phyloP scores from a whole-genome alignment of 805 yeast genomes.

The Allodekkera sacchari region DNA sequence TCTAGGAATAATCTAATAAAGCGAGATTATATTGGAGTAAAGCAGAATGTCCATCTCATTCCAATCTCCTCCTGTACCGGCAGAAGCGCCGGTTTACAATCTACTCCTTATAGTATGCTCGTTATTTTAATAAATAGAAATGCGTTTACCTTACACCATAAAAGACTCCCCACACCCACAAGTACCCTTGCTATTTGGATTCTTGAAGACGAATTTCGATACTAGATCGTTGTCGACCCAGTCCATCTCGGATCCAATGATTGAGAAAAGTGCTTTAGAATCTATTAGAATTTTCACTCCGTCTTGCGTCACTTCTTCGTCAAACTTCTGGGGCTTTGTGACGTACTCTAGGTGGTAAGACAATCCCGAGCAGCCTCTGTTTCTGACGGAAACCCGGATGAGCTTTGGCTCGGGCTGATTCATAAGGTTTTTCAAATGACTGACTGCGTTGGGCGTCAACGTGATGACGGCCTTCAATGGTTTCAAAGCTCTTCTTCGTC shows the following conservation, averaged over 20 bases:
- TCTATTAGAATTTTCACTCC: constrained; percentile 90
- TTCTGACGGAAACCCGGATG: constrained; percentile 88
- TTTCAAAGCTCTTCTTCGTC: constrained; percentile 54
- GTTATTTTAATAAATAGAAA: constrained; percentile 1
- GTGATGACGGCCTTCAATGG: constrained; percentile 90
- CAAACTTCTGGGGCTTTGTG: constrained; percentile 85
- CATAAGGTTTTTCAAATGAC: constrained; percentile 58
- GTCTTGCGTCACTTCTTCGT: constrained; percentile 87
- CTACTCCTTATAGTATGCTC: neutral
- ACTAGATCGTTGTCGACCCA: constrained; percentile 92
- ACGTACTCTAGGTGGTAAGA: constrained; percentile 90
- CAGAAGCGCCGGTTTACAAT: no score
- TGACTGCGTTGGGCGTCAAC: constrained; percentile 65
- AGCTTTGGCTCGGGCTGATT: constrained; percentile 82
- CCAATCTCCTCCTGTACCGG: no score
- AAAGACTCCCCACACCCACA: constrained; percentile 99
- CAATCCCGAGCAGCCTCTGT: constrained; percentile 95
- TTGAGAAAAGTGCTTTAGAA: constrained; percentile 90
- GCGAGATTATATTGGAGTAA: no score
- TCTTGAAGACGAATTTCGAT: constrained; percentile 83
- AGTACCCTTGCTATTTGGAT: constrained; percentile 95
- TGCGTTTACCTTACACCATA: constrained; percentile 59
- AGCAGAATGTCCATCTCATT: no score
- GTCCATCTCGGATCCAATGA: constrained; percentile 97
- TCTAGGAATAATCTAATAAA: no score